Conservation (phyloP, 2,329 filamentous ascomycete species). For the Fusarium subglutinans region DNA sequence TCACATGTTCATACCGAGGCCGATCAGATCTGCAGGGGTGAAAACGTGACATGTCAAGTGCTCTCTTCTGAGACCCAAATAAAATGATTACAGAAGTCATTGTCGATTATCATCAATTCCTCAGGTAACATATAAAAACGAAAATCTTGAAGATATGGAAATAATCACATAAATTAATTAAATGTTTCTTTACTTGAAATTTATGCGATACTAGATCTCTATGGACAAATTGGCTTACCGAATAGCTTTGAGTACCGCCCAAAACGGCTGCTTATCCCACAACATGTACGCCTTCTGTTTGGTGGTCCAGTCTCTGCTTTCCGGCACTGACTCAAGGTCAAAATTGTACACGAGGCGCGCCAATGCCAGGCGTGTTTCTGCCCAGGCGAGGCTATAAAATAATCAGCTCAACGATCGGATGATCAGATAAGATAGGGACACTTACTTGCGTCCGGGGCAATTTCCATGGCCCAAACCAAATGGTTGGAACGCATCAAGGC, state of each 20-base stretch:
- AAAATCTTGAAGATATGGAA: no score
- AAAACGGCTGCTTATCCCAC: neutral
- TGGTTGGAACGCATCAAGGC: neutral
- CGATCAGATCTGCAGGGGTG: neutral
- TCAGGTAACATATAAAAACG: accelerated
- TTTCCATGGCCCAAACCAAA: neutral
- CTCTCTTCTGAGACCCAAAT: neutral
- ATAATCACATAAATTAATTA: no score
- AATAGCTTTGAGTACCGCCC: neutral
- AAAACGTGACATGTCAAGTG: neutral
- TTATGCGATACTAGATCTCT: neutral
- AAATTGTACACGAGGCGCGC: neutral
- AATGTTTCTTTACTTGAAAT: no score
- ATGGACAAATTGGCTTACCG: neutral
- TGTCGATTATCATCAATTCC: no score
- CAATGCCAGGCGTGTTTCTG: neutral
- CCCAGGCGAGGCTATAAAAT: neutral
- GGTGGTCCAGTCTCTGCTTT: neutral
- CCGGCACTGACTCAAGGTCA: neutral
- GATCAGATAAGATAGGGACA: neutral
- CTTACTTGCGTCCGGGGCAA: neutral
- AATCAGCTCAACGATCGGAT: neutral
- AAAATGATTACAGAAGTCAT: neutral
- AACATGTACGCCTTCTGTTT: neutral
- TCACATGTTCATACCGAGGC: neutral